Percentiles rank a stretch among this genome's conserved stretches.
Evolutionary conservation across 2,329 filamentous ascomycete genomes (phyloP).

Genomic region (Colletotrichum nymphaeae): DNA sequence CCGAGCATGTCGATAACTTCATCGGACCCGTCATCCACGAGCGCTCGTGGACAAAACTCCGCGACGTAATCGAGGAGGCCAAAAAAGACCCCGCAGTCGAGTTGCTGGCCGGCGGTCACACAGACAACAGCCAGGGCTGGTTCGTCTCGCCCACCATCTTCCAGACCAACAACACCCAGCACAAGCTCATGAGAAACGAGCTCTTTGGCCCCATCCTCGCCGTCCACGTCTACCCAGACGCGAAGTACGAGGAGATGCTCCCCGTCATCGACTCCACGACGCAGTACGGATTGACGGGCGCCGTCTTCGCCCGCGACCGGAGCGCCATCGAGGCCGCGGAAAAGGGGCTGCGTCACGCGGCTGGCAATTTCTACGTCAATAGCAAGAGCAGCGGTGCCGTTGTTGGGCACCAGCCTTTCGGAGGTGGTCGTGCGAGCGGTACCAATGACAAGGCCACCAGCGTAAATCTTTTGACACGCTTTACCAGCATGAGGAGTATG

Average conservation of each 20-base stretch:
- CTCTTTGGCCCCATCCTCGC: conserved; percentile 85
- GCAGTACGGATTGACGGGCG: conserved; percentile 82
- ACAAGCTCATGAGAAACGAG: conserved; percentile 80
- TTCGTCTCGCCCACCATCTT: conserved; percentile 89
- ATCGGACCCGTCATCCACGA: conserved; percentile 89
- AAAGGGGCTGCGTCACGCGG: conserved; percentile 76
- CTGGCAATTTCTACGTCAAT: conserved; percentile 89
- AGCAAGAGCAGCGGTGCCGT: conserved; percentile 83
- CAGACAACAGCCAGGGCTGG: conserved; percentile 83
- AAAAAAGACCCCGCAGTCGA: conserved; percentile 79
- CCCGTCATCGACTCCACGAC: conserved; percentile 75
- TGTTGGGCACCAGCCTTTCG: conserved; percentile 79
- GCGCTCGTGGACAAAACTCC: conserved; percentile 83
- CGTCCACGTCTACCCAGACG: conserved; percentile 83
- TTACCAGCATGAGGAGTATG: conserved; percentile 74
- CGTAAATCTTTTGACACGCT: conserved; percentile 70
- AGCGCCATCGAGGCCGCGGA: conserved; percentile 75
- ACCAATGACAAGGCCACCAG: conserved; percentile 82
- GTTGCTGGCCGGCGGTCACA: conserved; percentile 79
- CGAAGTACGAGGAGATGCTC: conserved; percentile 17
- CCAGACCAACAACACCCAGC: conserved; percentile 76
- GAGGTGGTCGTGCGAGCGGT: conserved; percentile 74
- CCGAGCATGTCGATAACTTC: conserved; percentile 80
- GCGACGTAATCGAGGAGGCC: conserved; percentile 81
- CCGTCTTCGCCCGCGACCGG: conserved; percentile 79